Percentiles rank a stretch among this genome's conserved stretches.
Evolutionary conservation across 306 rosid genomes (phyloP).

Genomic region (Mucuna pruriens): DNA sequence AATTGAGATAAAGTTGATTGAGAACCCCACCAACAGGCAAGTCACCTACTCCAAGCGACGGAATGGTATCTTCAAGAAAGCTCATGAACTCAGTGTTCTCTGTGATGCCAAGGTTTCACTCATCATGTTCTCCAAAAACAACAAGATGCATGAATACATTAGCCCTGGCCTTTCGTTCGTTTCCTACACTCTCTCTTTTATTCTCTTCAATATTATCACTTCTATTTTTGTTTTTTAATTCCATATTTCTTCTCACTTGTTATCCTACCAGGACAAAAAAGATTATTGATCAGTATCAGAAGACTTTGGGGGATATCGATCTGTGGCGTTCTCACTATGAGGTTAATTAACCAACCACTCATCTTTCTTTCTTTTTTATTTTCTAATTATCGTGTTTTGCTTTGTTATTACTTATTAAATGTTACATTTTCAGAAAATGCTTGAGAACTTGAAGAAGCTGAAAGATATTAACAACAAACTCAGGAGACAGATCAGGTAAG

Average conservation of each 20-base stretch:
- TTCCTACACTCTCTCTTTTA: neutral
- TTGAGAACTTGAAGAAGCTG: conserved; percentile 58
- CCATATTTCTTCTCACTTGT: neutral
- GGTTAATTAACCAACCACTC: conserved; percentile 44
- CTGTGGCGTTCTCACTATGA: conserved; percentile 78
- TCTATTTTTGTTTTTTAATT: neutral
- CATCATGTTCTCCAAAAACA: conserved; percentile 73
- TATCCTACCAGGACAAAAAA: conserved; percentile 63
- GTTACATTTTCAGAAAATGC: conserved; percentile 60
- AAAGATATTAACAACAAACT: conserved; percentile 67
- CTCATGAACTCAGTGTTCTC: conserved; percentile 84
- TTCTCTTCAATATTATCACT: neutral
- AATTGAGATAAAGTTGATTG: conserved; percentile 79
- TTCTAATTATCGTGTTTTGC: neutral
- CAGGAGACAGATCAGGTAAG: conserved; percentile 77
- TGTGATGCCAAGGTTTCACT: conserved; percentile 89
- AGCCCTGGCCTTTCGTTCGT: conserved; percentile 61
- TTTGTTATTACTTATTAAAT: neutral
- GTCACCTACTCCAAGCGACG: conserved; percentile 86
- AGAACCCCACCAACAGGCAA: conserved; percentile 85
- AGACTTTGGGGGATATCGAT: conserved; percentile 54
- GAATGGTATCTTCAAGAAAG: conserved; percentile 90
- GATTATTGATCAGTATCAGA: conserved; percentile 72
- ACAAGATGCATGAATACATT: conserved; percentile 68
- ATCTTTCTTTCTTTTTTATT: neutral